Evolutionary conservation across 2,329 filamentous ascomycete genomes (phyloP).

Genomic region (Beauveria caledonica): DNA sequence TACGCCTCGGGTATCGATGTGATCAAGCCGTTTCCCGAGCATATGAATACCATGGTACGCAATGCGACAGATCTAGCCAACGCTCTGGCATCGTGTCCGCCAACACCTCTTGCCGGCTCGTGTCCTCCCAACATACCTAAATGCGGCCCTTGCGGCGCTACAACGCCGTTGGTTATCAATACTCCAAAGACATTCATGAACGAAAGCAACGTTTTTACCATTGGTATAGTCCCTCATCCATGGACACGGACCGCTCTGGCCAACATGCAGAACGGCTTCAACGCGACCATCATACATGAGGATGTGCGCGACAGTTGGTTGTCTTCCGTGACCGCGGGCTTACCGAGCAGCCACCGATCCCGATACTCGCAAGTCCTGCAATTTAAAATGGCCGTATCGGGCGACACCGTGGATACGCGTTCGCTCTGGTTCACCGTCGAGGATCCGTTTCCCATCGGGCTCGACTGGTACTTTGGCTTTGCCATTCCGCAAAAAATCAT

Average conservation of each 20-base stretch:
- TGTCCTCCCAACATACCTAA: conserved; percentile 75
- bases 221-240: conserved; percentile 84
- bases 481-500: conserved; percentile 54
- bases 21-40: conserved; percentile 67
- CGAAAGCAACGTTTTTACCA: conserved; percentile 63
- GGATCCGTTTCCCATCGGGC: conserved; percentile 52
- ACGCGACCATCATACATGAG: conserved; percentile 57
- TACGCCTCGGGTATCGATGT: conserved; percentile 73
- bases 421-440: conserved; percentile 79
- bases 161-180: conserved; percentile 56
- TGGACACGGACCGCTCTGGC: conserved; percentile 70
- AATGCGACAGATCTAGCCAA: conserved; percentile 65
- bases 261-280: conserved; percentile 51
- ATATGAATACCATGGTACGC: conserved; percentile 64
- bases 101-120: conserved; percentile 62
- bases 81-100: conserved; percentile 67
- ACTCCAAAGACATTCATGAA: conserved; percentile 64
- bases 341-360: conserved; percentile 53
- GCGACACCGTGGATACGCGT: conserved; percentile 52
- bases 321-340: conserved; percentile 56
- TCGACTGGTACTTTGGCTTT: conserved; percentile 90
- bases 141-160: conserved; percentile 63
- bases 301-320: conserved; percentile 76
- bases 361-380: conserved; percentile 58
- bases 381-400: conserved; percentile 76